A percentile compares a stretch with the other conserved stretches of the same genome.
phyloP scores from a whole-genome alignment of 2,329 filamentous ascomycete genomes.

The Aspergillus piperis region DNA sequence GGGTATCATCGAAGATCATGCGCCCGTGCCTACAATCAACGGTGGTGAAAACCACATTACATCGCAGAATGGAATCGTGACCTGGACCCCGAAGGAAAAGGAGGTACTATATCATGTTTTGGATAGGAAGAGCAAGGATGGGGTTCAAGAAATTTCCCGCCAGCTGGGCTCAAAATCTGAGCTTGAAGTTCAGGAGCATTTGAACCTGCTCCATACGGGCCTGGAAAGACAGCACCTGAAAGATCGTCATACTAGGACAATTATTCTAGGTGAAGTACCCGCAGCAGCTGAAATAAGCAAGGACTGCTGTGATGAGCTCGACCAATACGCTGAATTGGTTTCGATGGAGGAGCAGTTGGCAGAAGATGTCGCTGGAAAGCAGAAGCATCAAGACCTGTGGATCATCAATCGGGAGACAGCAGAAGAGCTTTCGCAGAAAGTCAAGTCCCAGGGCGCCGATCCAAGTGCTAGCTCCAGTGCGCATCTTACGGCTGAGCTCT shows the following conservation, averaged over 20 bases:
- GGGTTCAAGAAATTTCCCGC: constrained; percentile 63
- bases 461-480: constrained; percentile 24
- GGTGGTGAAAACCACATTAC: constrained; percentile 31
- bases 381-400: constrained; percentile 66
- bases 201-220: constrained; percentile 61
- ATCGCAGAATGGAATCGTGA: constrained; percentile 67
- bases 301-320: constrained; percentile 66
- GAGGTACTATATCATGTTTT: constrained; percentile 67
- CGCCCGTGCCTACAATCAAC: constrained; percentile 11
- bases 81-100: constrained; percentile 75
- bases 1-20: constrained; percentile 51
- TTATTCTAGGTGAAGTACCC: constrained; percentile 61
- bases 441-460: constrained; percentile 31
- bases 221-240: constrained; percentile 44
- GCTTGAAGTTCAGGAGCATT: constrained; percentile 71
- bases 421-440: constrained; percentile 29
- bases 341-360: constrained; percentile 63
- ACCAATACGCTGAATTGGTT: constrained; percentile 67
- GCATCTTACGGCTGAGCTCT: constrained; percentile 57
- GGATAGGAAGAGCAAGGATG: constrained; percentile 62
- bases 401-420: constrained; percentile 54
- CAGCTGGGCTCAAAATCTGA: constrained; percentile 71
- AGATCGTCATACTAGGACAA: constrained; percentile 34
- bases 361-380: constrained; percentile 62
- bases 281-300: constrained; percentile 72